Evolutionary conservation across 106 monocot genomes (phyloP), one percentile per base, ranked within the genome.

Genomic region (Apostasia ramifera): DNA sequence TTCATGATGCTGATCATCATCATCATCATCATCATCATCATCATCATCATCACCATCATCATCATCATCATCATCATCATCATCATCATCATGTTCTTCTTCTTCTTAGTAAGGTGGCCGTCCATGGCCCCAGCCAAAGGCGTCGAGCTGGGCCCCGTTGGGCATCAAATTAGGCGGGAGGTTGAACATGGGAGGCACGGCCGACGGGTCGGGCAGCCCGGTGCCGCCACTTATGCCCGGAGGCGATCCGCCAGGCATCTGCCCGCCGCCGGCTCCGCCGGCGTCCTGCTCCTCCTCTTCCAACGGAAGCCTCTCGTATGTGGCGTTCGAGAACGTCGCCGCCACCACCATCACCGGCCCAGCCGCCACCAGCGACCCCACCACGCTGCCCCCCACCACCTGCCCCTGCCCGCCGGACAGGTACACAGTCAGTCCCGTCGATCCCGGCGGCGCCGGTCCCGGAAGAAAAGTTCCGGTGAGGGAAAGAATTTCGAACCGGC

Each of bases 321-420:
- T 68, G 3, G 75, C 75, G 53, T 76, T 58, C 1, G 60, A 48
- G 61, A 76, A 76, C 4, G 75, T 67, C 38, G 75, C 75, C 6
- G 75, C 67, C 14, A 71, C 48, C 9, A 77, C 65, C 71, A 66
- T 71, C 8, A 77, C 77, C n/a, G 70, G 57, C 8, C 71, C 77
- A 1, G 71, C 70, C 1, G 77, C 77, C 1, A 66, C 41, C 47
- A 77, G 57, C 0, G 65, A 53, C 4, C 77, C 77, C 14, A 77
- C 77, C 4, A 77, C 77, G 57, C 71, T 78, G 51, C 78, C 78
- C 45, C 78, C 78, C 50, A 78, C 72, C 61, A 78, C 78, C 72
- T 78, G 78, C 26, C 78, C 78, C 61, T 78, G 78, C 67, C 72
- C 78, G 12, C 78, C 78, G 0, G 78, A 66, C 11, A 78, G 61